Evolutionary conservation across 176 grass and related monocot genomes (phyloP), one percentile per base, ranked within the genome.

Genomic region (Musa schizocarpa): DNA sequence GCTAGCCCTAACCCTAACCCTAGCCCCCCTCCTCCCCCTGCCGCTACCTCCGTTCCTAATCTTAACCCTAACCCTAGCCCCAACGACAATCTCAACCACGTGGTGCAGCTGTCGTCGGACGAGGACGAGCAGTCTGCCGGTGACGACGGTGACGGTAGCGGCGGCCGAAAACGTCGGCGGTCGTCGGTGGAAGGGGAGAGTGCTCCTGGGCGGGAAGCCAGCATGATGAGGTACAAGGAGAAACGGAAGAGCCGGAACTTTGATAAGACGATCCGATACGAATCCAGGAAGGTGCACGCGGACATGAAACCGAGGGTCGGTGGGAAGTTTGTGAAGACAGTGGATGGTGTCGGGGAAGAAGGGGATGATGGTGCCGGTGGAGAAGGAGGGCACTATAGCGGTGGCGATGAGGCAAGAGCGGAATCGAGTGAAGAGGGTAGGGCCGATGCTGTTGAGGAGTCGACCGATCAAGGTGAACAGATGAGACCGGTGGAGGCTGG

Each of bases 251-350:
- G 65, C 58, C 90, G 90, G 29, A 87, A 71, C 79, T 92, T 89
- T 74, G 84, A 92, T 71, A 92, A 92, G 84, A 92, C 90, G 25
- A 82, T 89, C 82, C 84, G 90, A 12, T 92, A 87, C 82, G 84
- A 73, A 43, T 88, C 88, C 26, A 82, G 92, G 80, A 96, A 91
- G 88, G 86, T 73, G 20, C 90, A 96, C 70, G 88, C 88, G 54
- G 92, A 96, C 77, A 76, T 79, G 58, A 79, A 86, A 16, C 88
- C 87, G 0, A 76, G 92, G 81, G 83, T 96, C 82, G 90, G 90
- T 72, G 92, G 92, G 68, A 86, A 89, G 75, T 96, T 96, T 70
- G 83, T 81, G 63, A 91, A 88, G 69, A 65, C 86, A 0, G 55
- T 43, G 55, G 69, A 73, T n/a, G 72, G 26, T 29, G 53, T 14